Evolutionary conservation across 2,329 filamentous ascomycete genomes (phyloP).

Genomic region (Sporothrix inflata): DNA sequence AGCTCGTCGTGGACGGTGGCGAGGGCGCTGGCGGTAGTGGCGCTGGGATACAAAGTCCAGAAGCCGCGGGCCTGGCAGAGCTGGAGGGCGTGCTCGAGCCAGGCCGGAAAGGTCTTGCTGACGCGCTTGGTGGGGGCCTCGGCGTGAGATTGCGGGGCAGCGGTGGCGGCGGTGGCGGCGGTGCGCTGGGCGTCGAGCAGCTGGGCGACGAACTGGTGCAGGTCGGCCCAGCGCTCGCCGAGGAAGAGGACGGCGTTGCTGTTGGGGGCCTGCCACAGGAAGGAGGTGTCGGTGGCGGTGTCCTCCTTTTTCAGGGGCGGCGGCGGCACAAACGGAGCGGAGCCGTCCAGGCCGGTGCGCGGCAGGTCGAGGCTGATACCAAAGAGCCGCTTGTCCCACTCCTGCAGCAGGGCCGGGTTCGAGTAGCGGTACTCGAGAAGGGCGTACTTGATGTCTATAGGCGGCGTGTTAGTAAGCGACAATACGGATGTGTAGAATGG

Average conservation of each 20-base stretch:
- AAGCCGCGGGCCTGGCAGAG: conserved; percentile 78
- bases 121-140: conserved; percentile 56
- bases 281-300: conserved; percentile 52
- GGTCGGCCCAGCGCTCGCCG: conserved; percentile 82
- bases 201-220: conserved; percentile 77
- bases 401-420: conserved; percentile 45
- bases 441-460: conserved; percentile 70
- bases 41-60: conserved; percentile 75
- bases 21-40: conserved; percentile 56
- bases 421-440: conserved; percentile 80
- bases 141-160: background rate
- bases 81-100: conserved; percentile 77
- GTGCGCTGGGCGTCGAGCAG: conserved; percentile 52
- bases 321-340: conserved; percentile 57
- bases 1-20: conserved; percentile 80
- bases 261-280: conserved; percentile 84
- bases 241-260: conserved; percentile 82
- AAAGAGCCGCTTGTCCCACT: conserved; percentile 62
- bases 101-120: conserved; percentile 71
- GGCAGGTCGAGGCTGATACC: conserved; percentile 82
- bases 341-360: conserved; percentile 60
- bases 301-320: conserved; percentile 30
- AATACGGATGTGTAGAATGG: background rate
- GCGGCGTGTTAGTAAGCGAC: conserved; percentile 7
- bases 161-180: conserved; percentile 46